These are phyloP conservation scores for Chloris gayana DNA, from an alignment of 176 grass and related monocot genomes.

Conservation along the genomic window DNA sequence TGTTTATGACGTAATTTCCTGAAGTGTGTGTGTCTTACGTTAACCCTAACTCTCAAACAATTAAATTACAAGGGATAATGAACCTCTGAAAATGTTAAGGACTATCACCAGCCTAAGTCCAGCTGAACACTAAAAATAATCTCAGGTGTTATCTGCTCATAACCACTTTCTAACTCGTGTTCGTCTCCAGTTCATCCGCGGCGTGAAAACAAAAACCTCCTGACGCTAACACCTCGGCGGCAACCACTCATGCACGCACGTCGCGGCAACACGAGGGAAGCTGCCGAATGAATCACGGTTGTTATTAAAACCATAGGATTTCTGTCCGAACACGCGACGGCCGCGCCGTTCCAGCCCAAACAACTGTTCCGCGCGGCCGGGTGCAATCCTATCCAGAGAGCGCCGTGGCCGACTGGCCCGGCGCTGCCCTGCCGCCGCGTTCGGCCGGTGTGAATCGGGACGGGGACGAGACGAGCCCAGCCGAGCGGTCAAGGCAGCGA, in stretches of 20 bases:
- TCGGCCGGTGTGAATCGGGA: background rate
- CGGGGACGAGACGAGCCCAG: background rate
- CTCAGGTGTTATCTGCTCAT: constrained; percentile 3
- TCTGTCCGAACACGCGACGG: background rate
- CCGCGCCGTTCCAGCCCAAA: background rate
- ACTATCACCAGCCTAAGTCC: background rate
- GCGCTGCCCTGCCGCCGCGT: background rate
- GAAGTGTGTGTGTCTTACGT: too few species aligned
- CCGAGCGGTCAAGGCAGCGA: background rate
- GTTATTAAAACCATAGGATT: background rate
- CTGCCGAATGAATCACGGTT: background rate
- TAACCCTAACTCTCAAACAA: too few species aligned
- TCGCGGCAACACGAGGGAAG: background rate
- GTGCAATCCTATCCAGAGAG: background rate
- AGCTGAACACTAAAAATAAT: background rate
- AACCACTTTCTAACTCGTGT: constrained; percentile 4
- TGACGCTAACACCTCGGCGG: background rate
- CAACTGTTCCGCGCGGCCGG: background rate
- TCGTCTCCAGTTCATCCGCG: background rate
- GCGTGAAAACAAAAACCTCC: background rate
- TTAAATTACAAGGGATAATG: too few species aligned
- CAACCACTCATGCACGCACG: background rate
- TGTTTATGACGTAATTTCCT: too few species aligned
- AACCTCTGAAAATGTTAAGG: background rate
- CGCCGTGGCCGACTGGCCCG: background rate